Evolutionary conservation across 1,284 basidiomycete species (phyloP).

Genomic region (Heterobasidion irregulare): DNA sequence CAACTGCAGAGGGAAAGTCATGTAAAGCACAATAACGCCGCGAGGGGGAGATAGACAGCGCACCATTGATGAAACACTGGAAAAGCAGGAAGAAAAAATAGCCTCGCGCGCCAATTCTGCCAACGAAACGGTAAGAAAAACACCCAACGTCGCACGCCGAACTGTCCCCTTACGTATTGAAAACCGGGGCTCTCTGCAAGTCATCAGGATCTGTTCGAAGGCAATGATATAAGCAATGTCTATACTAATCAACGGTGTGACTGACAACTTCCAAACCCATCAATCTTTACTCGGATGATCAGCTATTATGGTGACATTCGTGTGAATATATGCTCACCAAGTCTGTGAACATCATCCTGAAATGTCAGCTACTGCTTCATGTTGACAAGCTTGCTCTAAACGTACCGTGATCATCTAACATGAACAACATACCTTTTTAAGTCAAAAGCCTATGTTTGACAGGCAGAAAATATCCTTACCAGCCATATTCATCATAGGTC

Average conservation of each 20-base stretch:
- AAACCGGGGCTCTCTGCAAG: slow-evolving; percentile 71
- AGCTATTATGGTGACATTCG: neutral
- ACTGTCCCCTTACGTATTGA: slow-evolving; percentile 44
- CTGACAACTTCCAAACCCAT: slow-evolving; percentile 88
- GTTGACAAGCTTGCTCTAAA: slow-evolving; percentile 3
- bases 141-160: neutral
- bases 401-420: slow-evolving; percentile 68
- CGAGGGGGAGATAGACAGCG: slow-evolving; percentile 14
- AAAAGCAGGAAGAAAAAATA: slow-evolving; percentile 92
- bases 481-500: slow-evolving; percentile 32
- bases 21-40: neutral
- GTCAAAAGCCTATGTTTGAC: neutral
- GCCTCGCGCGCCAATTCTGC: slow-evolving; percentile 69
- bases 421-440: slow-evolving; percentile 2
- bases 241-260: slow-evolving; percentile 7
- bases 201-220: slow-evolving; percentile 65
- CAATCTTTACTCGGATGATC: slow-evolving; percentile 45
- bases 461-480: slow-evolving; percentile 19
- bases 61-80: slow-evolving; percentile 83
- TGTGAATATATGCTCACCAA: slow-evolving; percentile 25
- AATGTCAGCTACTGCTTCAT: neutral
- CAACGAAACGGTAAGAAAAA: neutral
- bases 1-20: slow-evolving; percentile 31
- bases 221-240: slow-evolving; percentile 4
- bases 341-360: slow-evolving; percentile 21